phyloP scores from a whole-genome alignment of 352 stramenopile species.

The Phytophthora sp. region DNA sequence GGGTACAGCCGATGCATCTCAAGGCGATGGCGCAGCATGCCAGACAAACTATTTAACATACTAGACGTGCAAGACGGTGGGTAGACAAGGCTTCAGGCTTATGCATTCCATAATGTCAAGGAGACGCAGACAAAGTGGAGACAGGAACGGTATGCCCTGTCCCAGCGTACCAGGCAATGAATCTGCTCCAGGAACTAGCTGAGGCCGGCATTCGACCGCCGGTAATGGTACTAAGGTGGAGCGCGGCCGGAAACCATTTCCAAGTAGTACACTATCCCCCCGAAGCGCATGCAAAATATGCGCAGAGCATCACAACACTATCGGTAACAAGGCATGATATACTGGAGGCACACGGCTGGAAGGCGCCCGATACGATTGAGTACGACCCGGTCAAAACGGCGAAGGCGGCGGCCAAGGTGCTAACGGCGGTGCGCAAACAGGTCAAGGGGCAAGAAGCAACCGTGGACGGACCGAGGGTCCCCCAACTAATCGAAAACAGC shows the following conservation, averaged over 20 bases:
- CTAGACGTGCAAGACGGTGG: neutral
- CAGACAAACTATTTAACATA: neutral
- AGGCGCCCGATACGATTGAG: too few species aligned
- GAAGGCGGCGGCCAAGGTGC: too few species aligned
- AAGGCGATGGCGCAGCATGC: constrained; percentile 1
- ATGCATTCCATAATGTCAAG: neutral
- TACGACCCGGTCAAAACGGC: too few species aligned
- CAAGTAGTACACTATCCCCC: neutral
- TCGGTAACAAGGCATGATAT: neutral
- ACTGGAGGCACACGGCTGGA: neutral
- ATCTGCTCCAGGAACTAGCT: neutral
- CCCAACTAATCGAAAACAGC: too few species aligned
- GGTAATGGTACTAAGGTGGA: neutral
- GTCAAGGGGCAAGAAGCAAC: too few species aligned
- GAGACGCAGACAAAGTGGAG: neutral
- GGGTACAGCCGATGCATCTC: neutral
- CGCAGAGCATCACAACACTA: neutral
- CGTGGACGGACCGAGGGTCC: too few species aligned
- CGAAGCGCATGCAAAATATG: neutral
- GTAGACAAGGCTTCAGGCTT: neutral
- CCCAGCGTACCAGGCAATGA: too few species aligned
- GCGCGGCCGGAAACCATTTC: neutral
- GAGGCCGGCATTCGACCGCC: neutral
- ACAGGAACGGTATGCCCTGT: too few species aligned
- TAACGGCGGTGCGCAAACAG: neutral